A percentile compares a stretch with the other conserved stretches of the same genome.
phyloP scores from a whole-genome alignment of 139 green algal species.

The Asterochloris sp. region DNA sequence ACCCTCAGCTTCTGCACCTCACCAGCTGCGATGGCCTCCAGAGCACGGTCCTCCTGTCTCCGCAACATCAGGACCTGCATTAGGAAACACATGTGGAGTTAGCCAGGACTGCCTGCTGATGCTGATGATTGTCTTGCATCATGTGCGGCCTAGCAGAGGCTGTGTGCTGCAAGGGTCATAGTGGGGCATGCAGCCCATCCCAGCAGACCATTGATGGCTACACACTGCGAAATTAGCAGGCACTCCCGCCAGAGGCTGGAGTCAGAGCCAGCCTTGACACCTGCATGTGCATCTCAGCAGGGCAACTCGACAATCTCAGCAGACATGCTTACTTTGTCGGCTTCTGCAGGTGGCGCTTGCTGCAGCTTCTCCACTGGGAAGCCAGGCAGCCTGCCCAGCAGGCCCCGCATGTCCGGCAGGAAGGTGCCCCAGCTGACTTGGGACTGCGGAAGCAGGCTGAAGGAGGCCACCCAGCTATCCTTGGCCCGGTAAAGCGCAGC shows the following conservation, averaged over 20 bases:
- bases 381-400: constrained; percentile 9
- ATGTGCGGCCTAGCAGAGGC: too few relatives aligned
- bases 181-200: too few relatives aligned
- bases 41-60: constrained; percentile 1
- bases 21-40: neutral
- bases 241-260: too few relatives aligned
- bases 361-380: constrained; percentile 18
- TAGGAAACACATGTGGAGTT: neutral
- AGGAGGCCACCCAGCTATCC: constrained; percentile 16
- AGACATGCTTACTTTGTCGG: neutral
- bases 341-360: neutral
- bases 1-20: constrained; percentile 15
- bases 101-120: neutral
- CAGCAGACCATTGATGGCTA: too few relatives aligned
- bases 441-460: constrained; percentile 14
- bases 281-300: too few relatives aligned
- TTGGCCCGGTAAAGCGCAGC: constrained; percentile 5
- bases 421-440: constrained; percentile 14
- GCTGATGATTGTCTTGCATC: too few relatives aligned
- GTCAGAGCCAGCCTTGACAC: too few relatives aligned
- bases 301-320: too few relatives aligned
- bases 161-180: too few relatives aligned
- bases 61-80: constrained; percentile 8
- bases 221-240: too few relatives aligned
- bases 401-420: constrained; percentile 4